A percentile compares a stretch with the other conserved stretches of the same genome.
Conservation (phyloP, 2,329 filamentous ascomycete species). For the Paracamarosporium sp. region DNA sequence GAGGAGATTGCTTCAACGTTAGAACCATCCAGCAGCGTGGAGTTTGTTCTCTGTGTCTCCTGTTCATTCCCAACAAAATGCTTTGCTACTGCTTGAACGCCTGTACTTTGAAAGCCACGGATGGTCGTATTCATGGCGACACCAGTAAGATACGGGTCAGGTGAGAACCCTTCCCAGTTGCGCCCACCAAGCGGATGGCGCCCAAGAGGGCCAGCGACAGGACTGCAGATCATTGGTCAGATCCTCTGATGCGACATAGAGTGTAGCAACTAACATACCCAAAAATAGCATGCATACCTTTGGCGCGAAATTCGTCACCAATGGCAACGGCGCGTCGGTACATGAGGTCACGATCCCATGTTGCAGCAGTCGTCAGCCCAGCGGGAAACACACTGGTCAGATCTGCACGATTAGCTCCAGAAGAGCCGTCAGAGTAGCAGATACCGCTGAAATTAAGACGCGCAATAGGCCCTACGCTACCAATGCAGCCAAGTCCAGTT, state of each 20-base stretch:
- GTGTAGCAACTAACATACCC: too few relatives aligned
- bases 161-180: constrained; percentile 53
- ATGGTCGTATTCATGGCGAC: constrained; percentile 47
- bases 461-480: constrained; percentile 45
- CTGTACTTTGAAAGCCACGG: constrained; percentile 46
- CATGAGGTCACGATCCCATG: constrained; percentile 48
- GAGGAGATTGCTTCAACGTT: constrained; percentile 64
- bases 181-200: constrained; percentile 47
- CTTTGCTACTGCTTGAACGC: constrained; percentile 53
- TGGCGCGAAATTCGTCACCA: constrained; percentile 37
- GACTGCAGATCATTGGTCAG: too few relatives aligned
- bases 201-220: constrained; percentile 55
- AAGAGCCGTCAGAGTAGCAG: constrained; percentile 49
- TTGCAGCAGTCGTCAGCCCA: constrained; percentile 45
- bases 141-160: constrained; percentile 53
- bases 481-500: constrained; percentile 38
- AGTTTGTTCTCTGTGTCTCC: constrained; percentile 53
- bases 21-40: constrained; percentile 41
- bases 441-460: constrained; percentile 49
- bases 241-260: too few relatives aligned
- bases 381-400: constrained; percentile 47
- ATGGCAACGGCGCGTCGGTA: constrained; percentile 41
- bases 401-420: constrained; percentile 38
- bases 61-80: constrained; percentile 69
- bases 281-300: constrained; percentile 48